phyloP scores from a whole-genome alignment of 257 asterid species.

The Perilla frutescens region DNA sequence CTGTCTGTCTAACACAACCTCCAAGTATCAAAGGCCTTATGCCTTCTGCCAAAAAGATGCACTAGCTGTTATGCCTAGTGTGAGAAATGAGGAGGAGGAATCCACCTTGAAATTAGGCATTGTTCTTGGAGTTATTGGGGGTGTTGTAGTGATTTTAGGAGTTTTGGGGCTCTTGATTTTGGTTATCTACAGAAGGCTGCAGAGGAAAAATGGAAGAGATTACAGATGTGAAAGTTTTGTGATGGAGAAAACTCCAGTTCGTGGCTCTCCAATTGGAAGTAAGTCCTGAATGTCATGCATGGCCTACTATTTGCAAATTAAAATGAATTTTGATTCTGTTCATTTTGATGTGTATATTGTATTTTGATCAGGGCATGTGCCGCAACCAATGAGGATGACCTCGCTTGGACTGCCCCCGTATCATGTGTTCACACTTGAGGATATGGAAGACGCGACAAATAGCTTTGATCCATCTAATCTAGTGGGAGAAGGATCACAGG shows the following conservation, averaged over 20 bases:
- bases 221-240: conserved; percentile 60
- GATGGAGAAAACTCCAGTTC: conserved; percentile 52
- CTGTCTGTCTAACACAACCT: conserved; percentile 69
- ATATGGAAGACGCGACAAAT: conserved; percentile 89
- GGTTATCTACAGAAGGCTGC: conserved; percentile 49
- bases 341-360: not conserved
- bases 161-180: conserved; percentile 58
- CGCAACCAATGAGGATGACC: conserved; percentile 75
- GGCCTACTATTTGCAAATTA: not conserved
- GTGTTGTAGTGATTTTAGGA: conserved; percentile 52
- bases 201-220: conserved; percentile 45
- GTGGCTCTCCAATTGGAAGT: conserved; percentile 66
- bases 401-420: conserved; percentile 91
- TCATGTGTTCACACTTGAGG: conserved; percentile 86
- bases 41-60: conserved; percentile 89
- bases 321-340: not conserved
- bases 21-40: conserved; percentile 62
- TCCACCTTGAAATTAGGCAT: conserved; percentile 72
- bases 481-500: conserved; percentile 83
- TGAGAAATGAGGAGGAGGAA: conserved; percentile 36
- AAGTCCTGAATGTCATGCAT: conserved; percentile 29
- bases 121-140: conserved; percentile 76
- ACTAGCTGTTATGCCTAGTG: conserved; percentile 81
- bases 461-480: conserved; percentile 81
- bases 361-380: conserved; percentile 54